Evolutionary conservation across 306 rosid species (phyloP), one percentile per base, ranked within the genome.

Genomic region (Trifolium subterraneum): DNA sequence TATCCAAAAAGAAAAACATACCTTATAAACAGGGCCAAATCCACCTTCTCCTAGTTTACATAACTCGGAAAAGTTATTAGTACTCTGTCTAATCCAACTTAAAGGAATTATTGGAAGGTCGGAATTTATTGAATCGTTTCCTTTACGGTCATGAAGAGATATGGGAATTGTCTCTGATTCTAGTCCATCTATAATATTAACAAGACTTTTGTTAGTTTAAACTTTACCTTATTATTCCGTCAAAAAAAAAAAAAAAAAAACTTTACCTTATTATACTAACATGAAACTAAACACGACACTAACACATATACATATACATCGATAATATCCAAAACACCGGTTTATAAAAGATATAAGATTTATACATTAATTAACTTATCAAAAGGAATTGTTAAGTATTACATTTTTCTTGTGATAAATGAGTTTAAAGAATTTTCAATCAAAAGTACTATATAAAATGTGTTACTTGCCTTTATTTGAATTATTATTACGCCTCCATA

Each of bases 21-120:
- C 79, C 80, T 68, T 87, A 65, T 87, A 84, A 74, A 80, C 84
- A 81, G 81, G 81, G 8, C 85, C 85, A 71, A 89, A 89, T 35
- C 93, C 93, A 31, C 93, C 93, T 79, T 83, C 76, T 48, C 91
- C 89, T 60, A 89, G 76, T 87, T 85, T 87, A 8, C 74, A 81
- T 6, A 22, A 45, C 19, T 78, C 82, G 5, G 88, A 78, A 56
- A 89, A 89, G 81, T 85, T 58, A 50, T 82, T 31, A 39, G 85
- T 82, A 39, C 82, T 77, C 0, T 29, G 54, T 19, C 42, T 44
- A 66, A 82, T 77, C 79, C 64, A 67, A 22, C 31, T 39, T 50
- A 82, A 65, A 50, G 85, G 82, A 48, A 82, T 29, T 33, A 47
- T 45, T 33, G 63, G 54, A 6, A 65, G 76, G 29, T 82, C 79